These are phyloP conservation scores for Phanerodontia chrysosporium DNA, from an alignment of 768 basidiomycete genomes.

Conservation along the genomic window DNA sequence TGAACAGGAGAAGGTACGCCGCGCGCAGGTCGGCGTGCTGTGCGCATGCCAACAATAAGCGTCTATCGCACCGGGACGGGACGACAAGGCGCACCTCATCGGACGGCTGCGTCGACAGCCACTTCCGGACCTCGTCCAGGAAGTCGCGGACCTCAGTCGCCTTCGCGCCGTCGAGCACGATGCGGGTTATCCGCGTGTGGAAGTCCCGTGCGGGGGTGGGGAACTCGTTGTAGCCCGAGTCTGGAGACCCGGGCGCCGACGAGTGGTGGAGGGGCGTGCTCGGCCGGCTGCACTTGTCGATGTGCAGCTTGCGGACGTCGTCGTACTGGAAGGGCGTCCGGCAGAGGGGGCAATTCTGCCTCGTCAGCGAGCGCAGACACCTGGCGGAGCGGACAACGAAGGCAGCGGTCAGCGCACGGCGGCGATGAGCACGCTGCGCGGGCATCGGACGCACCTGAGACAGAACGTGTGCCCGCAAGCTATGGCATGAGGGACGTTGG, in stretches of 20 bases:
- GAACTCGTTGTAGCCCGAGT: slow-evolving; percentile 14
- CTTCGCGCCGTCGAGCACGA: slow-evolving; percentile 50
- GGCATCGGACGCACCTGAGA: slow-evolving; percentile 16
- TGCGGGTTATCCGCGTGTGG: slow-evolving; percentile 46
- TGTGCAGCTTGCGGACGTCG: slow-evolving; percentile 51
- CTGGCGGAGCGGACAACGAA: slow-evolving; percentile 19
- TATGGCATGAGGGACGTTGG: slow-evolving; percentile 60
- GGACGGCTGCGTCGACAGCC: slow-evolving; percentile 18
- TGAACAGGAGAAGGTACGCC: slow-evolving; percentile 18
- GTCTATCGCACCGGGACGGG: background rate
- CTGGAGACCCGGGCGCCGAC: slow-evolving; percentile 11
- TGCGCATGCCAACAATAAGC: background rate
- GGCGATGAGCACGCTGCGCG: slow-evolving; percentile 6
- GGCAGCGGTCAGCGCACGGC: background rate
- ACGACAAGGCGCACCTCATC: slow-evolving; percentile 16
- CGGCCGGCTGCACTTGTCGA: slow-evolving; percentile 44
- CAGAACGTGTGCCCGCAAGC: slow-evolving; percentile 72
- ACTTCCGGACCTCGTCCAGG: slow-evolving; percentile 19
- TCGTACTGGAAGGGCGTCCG: slow-evolving; percentile 45
- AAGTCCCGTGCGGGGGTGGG: slow-evolving; percentile 44
- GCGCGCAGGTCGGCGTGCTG: slow-evolving; percentile 25
- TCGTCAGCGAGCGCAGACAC: slow-evolving; percentile 49
- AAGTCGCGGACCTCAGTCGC: slow-evolving; percentile 16
- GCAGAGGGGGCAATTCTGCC: slow-evolving; percentile 60
- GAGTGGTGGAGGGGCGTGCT: slow-evolving; percentile 12